Conservation (phyloP, 495 filamentous ascomycete genomes). For the Oidiodendron maius region DNA sequence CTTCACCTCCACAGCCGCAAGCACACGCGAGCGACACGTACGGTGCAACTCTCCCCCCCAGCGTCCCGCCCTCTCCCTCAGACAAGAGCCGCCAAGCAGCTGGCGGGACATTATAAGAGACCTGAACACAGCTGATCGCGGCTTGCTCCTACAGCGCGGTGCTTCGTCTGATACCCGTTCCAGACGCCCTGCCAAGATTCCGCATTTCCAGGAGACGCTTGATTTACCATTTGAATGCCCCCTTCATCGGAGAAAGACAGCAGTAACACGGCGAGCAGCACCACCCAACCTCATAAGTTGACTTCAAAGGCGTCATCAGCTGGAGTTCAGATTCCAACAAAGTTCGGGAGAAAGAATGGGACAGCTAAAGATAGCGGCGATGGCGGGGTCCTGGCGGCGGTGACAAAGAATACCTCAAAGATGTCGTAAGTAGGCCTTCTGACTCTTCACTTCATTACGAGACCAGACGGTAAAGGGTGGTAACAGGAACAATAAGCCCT, state of each 20-base stretch:
- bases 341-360: conserved; percentile 22
- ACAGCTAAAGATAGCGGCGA: conserved; percentile 21
- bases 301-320: conserved; percentile 29
- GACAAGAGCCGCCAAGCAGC: too few relatives aligned
- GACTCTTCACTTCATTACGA: too few relatives aligned
- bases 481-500: conserved; percentile 12
- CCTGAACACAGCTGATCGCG: too few relatives aligned
- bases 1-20: too few relatives aligned
- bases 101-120: too few relatives aligned
- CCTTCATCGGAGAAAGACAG: conserved; percentile 24
- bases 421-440: conserved; percentile 14
- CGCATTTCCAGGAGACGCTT: not conserved
- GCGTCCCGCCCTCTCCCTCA: too few relatives aligned
- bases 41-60: too few relatives aligned
- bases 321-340: conserved; percentile 17
- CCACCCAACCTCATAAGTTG: conserved; percentile 9
- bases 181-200: too few relatives aligned
- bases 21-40: too few relatives aligned
- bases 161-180: too few relatives aligned
- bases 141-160: conserved; percentile 3
- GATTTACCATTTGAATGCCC: conserved; percentile 23
- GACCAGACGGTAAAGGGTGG: too few relatives aligned
- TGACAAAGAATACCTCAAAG: conserved; percentile 22
- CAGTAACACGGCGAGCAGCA: conserved; percentile 7
- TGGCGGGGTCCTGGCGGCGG: conserved; percentile 18